These are phyloP conservation scores for Claviceps humidiphila DNA, from an alignment of 2,329 filamentous ascomycete genomes.

Conservation along the genomic window DNA sequence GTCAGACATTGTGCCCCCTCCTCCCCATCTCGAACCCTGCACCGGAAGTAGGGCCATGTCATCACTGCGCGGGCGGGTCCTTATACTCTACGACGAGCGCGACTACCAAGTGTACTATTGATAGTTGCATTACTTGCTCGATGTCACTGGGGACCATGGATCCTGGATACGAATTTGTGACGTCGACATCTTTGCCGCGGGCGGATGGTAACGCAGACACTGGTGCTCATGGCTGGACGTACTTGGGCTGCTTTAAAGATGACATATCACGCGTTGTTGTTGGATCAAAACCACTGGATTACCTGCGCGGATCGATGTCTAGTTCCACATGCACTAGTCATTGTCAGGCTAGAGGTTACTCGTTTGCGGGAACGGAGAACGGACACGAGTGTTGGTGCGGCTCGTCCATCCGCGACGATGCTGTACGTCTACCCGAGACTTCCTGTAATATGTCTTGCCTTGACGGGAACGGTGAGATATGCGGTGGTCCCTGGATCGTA, in stretches of 20 bases:
- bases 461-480: constrained; percentile 7
- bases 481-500: constrained; percentile 16
- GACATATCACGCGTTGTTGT: constrained; percentile 10
- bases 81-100: constrained; percentile 12
- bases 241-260: constrained; percentile 21
- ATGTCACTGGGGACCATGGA: not conserved
- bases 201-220: not conserved
- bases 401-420: constrained; percentile 12
- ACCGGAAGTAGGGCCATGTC: constrained; percentile 11
- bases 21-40: not conserved
- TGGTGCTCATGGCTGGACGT: constrained; percentile 11
- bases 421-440: constrained; percentile 12
- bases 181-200: not conserved
- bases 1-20: not conserved
- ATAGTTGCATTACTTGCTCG: not conserved
- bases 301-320: constrained; percentile 27
- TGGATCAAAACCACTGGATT: constrained; percentile 13
- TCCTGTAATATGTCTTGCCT: constrained; percentile 13
- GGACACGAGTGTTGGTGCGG: constrained; percentile 40
- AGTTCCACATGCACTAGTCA: constrained; percentile 33
- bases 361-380: constrained; percentile 37
- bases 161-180: not conserved
- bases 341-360: constrained; percentile 27
- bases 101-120: not conserved
- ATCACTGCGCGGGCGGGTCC: constrained; percentile 17